These are phyloP conservation scores for Raphanus hybrid DNA, from an alignment of 441 rosid species.

Conservation along the genomic window DNA sequence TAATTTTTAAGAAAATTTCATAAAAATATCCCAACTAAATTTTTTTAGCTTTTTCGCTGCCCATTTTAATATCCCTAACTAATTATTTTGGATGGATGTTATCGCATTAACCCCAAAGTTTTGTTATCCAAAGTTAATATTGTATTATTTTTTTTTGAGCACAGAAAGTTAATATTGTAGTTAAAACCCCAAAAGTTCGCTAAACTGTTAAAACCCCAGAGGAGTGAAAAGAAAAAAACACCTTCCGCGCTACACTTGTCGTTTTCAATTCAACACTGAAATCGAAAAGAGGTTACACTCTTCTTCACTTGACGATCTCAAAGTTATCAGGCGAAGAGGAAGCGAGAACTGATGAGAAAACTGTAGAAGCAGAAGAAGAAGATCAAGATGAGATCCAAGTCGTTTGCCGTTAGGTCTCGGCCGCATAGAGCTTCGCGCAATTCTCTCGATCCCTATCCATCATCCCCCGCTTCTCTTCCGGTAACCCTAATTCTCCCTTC, in stretches of 20 bases:
- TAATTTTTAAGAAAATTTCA: no score
- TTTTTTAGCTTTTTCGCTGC: no score
- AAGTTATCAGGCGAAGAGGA: no score
- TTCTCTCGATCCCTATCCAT: constrained; percentile 18
- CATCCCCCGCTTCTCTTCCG: constrained; percentile 19
- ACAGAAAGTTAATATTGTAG: not conserved
- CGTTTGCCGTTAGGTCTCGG: constrained; percentile 22
- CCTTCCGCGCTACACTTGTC: constrained; percentile 18
- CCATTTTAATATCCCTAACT: no score
- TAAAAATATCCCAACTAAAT: no score
- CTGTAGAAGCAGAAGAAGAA: constrained; percentile 13
- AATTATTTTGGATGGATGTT: no score
- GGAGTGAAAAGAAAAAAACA: not conserved
- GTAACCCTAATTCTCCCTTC: constrained; percentile 19
- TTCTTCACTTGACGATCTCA: constrained; percentile 2
- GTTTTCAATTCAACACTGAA: constrained; percentile 1
- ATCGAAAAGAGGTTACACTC: not conserved
- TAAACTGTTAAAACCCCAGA: not conserved
- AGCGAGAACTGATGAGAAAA: not conserved
- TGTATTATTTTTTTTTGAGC: no score
- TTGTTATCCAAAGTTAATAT: no score
- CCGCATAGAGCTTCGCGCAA: constrained; percentile 14
- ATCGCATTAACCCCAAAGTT: no score
- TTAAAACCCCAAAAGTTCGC: not conserved
- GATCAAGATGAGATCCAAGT: constrained; percentile 30